Percentiles rank a stretch among this genome's conserved stretches.
phyloP scores from a whole-genome alignment of 1,284 basidiomycete genomes.

The Golubevia sp. region DNA sequence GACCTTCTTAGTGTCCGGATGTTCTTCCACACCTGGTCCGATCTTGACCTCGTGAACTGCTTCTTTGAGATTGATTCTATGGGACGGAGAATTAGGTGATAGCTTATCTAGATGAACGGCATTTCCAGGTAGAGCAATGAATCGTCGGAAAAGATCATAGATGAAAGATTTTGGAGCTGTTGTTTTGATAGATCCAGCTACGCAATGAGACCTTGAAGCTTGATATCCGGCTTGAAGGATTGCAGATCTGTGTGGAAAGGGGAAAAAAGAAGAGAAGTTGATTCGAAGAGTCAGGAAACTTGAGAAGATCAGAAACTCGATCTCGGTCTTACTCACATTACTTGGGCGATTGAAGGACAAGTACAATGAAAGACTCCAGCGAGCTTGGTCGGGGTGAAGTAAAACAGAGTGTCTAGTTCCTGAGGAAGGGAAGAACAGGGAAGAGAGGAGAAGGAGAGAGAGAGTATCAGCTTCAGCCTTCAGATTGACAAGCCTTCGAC shows the following conservation, averaged over 20 bases:
- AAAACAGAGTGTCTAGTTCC: constrained; percentile 83
- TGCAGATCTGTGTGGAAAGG: constrained; percentile 70
- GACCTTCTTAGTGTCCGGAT: constrained; percentile 70
- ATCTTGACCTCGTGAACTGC: constrained; percentile 2
- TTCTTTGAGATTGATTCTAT: too few species aligned
- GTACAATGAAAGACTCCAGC: constrained; percentile 80
- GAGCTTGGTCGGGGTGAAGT: constrained; percentile 84
- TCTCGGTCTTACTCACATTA: constrained; percentile 68
- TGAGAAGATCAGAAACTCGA: neutral
- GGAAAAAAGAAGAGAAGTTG: neutral
- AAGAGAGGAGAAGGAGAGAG: too few species aligned
- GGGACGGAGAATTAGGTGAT: too few species aligned
- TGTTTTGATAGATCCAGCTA: constrained; percentile 88
- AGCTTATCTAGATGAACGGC: too few species aligned
- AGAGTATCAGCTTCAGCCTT: too few species aligned
- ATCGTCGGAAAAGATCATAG: constrained; percentile 81
- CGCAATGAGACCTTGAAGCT: constrained; percentile 87
- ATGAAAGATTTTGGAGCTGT: constrained; percentile 75
- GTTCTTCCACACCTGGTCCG: constrained; percentile 46
- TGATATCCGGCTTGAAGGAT: constrained; percentile 82
- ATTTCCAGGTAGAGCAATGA: constrained; percentile 67
- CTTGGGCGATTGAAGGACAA: constrained; percentile 75
- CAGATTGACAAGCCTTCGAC: too few species aligned
- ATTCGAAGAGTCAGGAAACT: too few species aligned
- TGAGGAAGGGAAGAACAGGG: constrained; percentile 53